Evolutionary conservation across 257 asterid species (phyloP).

Genomic region (Solanum sitiens): DNA sequence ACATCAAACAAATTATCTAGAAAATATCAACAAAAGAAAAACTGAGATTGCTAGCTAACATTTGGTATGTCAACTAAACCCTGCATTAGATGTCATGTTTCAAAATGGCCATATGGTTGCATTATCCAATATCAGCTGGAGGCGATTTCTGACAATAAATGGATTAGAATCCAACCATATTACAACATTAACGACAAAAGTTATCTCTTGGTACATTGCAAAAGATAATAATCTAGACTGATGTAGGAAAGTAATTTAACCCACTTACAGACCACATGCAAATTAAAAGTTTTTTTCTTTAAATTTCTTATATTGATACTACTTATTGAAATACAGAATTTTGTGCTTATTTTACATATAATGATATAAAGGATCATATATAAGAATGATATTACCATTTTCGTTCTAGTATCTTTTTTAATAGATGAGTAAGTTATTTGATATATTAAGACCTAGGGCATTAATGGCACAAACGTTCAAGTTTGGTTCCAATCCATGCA

Average conservation of each 20-base stretch:
- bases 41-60: background rate
- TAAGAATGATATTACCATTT: background rate
- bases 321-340: background rate
- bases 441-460: background rate
- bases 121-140: background rate
- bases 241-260: background rate
- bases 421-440: background rate
- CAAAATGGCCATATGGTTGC: background rate
- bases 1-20: background rate
- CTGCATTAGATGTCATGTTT: background rate
- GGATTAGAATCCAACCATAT: background rate
- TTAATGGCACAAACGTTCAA: background rate
- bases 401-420: background rate
- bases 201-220: background rate
- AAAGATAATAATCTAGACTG: background rate
- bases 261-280: background rate
- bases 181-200: background rate
- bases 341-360: background rate
- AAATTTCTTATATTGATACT: background rate
- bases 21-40: background rate
- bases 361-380: background rate
- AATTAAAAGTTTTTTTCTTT: background rate
- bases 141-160: background rate
- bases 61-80: background rate
- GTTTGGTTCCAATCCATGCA: background rate